Base-by-base conservation (phyloP, 2,329 filamentous ascomycete genomes). In the Whalleya microplaca region DNA sequence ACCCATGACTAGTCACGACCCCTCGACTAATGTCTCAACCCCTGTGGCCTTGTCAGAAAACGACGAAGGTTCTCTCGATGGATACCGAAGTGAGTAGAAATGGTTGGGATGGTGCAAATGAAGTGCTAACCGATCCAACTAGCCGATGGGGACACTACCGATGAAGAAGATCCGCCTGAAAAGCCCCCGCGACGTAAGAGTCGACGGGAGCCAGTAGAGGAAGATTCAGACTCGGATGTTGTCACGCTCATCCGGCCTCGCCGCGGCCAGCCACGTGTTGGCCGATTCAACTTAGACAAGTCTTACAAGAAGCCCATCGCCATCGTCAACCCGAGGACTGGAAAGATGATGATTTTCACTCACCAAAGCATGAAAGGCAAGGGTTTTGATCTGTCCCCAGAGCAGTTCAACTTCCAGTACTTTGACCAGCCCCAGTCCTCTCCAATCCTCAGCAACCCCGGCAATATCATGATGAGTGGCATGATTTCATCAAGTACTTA, bases 401-500 rank as follows among this genome's bases (percentile, higher is more conserved):
- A 84, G 68, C 78, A 81, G 48, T 83, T 84, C 67, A 78, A 83
- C 53, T 69, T 82, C 52, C 72, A 78, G 18, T 80, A 78, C 66
- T 76, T 59, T 51, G 68, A 47, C 69, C 76, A 52, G 66, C 75
- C 40, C 27, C 67, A 78, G 51, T 69, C 76, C 3, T 78, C 78
- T 0, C 85, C 87, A 16, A 84, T 90, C 67, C 75, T 89, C 58
- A 85, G 80, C 69, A 87, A 89, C 56, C 84, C 86, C 18, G 86
- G 87, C 53, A 89, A 91, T 56, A 81, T 93, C 62, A 92, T 93
- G 89, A 86, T 93, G 76, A 88, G 87, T 47, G 88, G 87, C 64
- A 86, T 92, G 75, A 81, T 86, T 52, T 82, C 81, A 1, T 78
- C 77, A 53, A 80, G 80, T 59, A 78, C 80, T 0, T 82, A 83